Conservation (phyloP, 352 stramenopile genomes). For the Elongisporangium anandrum region DNA sequence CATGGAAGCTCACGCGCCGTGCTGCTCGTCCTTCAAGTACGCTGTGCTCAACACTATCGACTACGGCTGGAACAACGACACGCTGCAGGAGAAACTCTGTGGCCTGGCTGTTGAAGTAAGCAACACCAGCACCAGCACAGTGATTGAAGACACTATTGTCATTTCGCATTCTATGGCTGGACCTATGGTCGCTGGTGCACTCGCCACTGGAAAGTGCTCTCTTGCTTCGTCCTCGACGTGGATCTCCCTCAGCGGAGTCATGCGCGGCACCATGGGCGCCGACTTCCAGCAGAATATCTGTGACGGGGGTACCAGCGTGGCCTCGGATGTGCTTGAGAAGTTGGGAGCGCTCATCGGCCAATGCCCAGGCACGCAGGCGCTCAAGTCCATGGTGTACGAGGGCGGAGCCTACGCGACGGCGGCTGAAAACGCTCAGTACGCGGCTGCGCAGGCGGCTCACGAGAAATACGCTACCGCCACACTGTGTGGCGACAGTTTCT, state of each 20-base stretch:
- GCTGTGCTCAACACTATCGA: slow-evolving; percentile 41
- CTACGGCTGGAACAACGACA: slow-evolving; percentile 41
- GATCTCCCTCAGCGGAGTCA: slow-evolving; percentile 30
- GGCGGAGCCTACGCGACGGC: slow-evolving; percentile 21
- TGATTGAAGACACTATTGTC: slow-evolving; percentile 44
- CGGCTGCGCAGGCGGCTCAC: slow-evolving; percentile 23
- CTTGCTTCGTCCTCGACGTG: slow-evolving; percentile 28
- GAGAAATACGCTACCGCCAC: slow-evolving; percentile 25
- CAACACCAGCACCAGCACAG: slow-evolving; percentile 18
- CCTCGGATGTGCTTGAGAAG: no score
- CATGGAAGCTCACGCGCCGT: slow-evolving; percentile 42
- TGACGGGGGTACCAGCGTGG: no score
- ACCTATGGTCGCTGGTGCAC: slow-evolving; percentile 35
- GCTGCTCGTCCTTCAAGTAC: slow-evolving; percentile 44
- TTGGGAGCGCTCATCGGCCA: slow-evolving; percentile 28
- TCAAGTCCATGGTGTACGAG: slow-evolving; percentile 29
- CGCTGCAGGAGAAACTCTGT: slow-evolving; percentile 34
- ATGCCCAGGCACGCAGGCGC: slow-evolving; percentile 29
- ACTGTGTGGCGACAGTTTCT: slow-evolving; percentile 37
- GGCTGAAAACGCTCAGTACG: slow-evolving; percentile 21
- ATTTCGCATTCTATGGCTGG: slow-evolving; percentile 59
- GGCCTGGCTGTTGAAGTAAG: slow-evolving; percentile 23
- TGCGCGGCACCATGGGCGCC: slow-evolving; percentile 50
- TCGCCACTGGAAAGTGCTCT: slow-evolving; percentile 37
- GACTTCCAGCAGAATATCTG: no score